These are phyloP conservation scores for Tuber magnatum DNA, from an alignment of 495 filamentous ascomycete species.

Conservation along the genomic window DNA sequence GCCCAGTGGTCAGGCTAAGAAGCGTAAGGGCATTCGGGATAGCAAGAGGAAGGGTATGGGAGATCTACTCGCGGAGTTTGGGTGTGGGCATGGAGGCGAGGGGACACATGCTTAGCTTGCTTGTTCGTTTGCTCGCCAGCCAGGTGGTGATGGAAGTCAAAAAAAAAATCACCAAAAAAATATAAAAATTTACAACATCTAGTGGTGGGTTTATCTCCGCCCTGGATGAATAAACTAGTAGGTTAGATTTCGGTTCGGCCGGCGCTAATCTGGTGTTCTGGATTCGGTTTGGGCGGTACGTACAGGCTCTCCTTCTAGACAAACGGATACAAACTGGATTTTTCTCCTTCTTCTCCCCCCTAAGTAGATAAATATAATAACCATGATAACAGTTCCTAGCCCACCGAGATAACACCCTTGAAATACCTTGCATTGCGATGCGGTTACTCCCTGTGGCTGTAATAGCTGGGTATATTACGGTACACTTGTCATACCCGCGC, in stretches of 20 bases:
- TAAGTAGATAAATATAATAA: slow-evolving; percentile 1
- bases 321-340: background rate
- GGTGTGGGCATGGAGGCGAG: background rate
- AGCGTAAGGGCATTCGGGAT: slow-evolving; percentile 19
- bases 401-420: background rate
- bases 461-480: background rate
- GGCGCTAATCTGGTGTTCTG: background rate
- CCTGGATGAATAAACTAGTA: background rate
- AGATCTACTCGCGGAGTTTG: slow-evolving; percentile 28
- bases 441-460: background rate
- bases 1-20: slow-evolving; percentile 4
- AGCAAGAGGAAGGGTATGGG: slow-evolving; percentile 31
- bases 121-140: background rate
- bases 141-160: background rate
- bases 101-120: background rate
- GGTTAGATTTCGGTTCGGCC: background rate
- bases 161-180: background rate
- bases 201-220: background rate
- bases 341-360: background rate
- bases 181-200: background rate
- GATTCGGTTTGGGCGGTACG: background rate
- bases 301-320: background rate
- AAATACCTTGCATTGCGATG: background rate
- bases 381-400: background rate
- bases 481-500: background rate